A percentile compares a stretch with the other conserved stretches of the same genome.
Conservation (phyloP, 768 basidiomycete species). For the Neoboletus subvelutipes region DNA sequence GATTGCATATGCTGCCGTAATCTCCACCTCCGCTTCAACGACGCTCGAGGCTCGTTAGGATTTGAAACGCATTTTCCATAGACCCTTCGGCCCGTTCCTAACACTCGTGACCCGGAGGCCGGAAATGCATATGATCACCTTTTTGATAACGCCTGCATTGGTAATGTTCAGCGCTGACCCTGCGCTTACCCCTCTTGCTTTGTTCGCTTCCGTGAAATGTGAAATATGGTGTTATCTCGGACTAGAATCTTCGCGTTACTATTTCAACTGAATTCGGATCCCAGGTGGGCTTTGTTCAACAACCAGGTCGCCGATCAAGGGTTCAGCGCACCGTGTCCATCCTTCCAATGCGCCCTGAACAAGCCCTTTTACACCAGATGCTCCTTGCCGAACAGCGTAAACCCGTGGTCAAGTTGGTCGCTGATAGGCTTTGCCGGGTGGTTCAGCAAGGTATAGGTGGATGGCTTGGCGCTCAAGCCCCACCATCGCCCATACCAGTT, state of each 20-base stretch:
- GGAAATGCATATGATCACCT: background rate
- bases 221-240: too few relatives aligned
- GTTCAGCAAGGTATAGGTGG: too few relatives aligned
- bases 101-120: background rate
- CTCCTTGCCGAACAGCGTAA: too few relatives aligned
- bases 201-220: background rate
- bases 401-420: background rate
- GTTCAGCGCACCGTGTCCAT: too few relatives aligned
- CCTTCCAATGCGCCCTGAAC: background rate
- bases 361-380: background rate
- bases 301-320: background rate
- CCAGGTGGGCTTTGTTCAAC: background rate
- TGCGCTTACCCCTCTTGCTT: too few relatives aligned
- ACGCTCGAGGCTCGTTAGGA: background rate
- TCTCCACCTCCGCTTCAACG: background rate
- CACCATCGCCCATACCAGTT: too few relatives aligned
- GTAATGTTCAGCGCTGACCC: too few relatives aligned
- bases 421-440: background rate
- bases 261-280: background rate
- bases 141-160: background rate
- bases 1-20: background rate
- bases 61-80: background rate
- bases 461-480: too few relatives aligned
- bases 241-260: background rate
- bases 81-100: background rate